These are phyloP conservation scores for Penicillium brevicompactum DNA, from an alignment of 2,329 filamentous ascomycete species.

Conservation along the genomic window DNA sequence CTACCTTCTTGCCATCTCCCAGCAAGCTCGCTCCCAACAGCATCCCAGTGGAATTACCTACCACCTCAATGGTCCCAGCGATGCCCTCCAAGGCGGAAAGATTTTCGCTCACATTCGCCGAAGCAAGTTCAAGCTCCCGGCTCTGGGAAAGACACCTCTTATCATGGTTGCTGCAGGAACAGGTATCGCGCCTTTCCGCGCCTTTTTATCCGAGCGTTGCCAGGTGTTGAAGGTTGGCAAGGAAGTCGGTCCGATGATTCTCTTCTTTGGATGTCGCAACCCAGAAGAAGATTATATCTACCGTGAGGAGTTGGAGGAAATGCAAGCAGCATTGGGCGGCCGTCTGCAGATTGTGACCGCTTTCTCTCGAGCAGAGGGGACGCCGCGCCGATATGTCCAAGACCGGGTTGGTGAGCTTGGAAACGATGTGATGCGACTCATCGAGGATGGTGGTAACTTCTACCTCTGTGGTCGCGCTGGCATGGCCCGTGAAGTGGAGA, in stretches of 20 bases:
- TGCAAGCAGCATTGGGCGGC: slow-evolving; percentile 20
- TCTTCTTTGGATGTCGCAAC: slow-evolving; percentile 48
- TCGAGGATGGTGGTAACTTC: slow-evolving; percentile 43
- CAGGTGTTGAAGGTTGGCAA: slow-evolving; percentile 37
- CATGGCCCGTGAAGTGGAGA: slow-evolving; percentile 48
- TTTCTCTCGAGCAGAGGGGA: slow-evolving; percentile 28
- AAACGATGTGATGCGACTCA: slow-evolving; percentile 33
- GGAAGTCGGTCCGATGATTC: slow-evolving; percentile 40
- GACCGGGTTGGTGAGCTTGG: slow-evolving; percentile 37
- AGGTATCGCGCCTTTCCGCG: slow-evolving; percentile 52
- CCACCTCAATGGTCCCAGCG: slow-evolving; percentile 78
- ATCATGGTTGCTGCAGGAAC: slow-evolving; percentile 58
- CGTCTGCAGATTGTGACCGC: slow-evolving; percentile 27
- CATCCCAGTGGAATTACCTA: slow-evolving; percentile 79
- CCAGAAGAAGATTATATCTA: slow-evolving; percentile 42
- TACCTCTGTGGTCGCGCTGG: slow-evolving; percentile 43
- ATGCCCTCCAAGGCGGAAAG: slow-evolving; percentile 88
- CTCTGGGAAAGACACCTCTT: slow-evolving; percentile 44
- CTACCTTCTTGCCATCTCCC: slow-evolving; percentile 72
- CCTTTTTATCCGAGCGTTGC: slow-evolving; percentile 46
- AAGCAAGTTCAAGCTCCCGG: slow-evolving; percentile 92
- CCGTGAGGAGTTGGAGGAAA: slow-evolving; percentile 30
- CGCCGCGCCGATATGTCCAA: slow-evolving; percentile 40
- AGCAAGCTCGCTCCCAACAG: slow-evolving; percentile 66
- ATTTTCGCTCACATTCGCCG: slow-evolving; percentile 89